Evolutionary conservation across 1,284 basidiomycete genomes (phyloP), one percentile per base, ranked within the genome.

Genomic region (Trichosporon faecale): DNA sequence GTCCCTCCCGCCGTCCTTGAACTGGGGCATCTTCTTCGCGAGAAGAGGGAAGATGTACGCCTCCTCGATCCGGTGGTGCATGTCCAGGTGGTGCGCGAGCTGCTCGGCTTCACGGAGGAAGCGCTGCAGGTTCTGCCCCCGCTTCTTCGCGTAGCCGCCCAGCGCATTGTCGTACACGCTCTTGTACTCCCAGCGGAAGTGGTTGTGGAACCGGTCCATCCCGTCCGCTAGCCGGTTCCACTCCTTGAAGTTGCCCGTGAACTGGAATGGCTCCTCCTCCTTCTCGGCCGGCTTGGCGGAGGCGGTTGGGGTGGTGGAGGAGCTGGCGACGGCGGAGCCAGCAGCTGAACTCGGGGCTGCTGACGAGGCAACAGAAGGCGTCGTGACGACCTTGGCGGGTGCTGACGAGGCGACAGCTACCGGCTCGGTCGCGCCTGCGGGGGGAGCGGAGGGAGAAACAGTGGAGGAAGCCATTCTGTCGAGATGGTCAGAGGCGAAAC

Each of bases 31-130:
- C 69, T 85, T 85, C 77, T 86, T 86, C 0, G 86, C 89, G 6
- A 91, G 84, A 3, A 88, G 77, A 0, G 90, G 90, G 82, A 91
- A 91, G 67, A 91, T 84, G 75, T 88, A 85, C 27, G 84, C 73
- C 74, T 84, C 82, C 75, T 83, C 71, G 74, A 89, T 89, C 4
- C 86, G 87, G 79, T 91, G 90, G 77, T 91, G 90, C 79, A 87
- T 85, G 12, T 87, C 89, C 46, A 91, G 82, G 72, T 89, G 86
- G 37, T 83, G 78, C 44, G 85, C 85, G 49, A 89, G 82, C 18
- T 83, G 76, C 63, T 81, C 78, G 0, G 86, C 85, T 60, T 83
- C 83, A 29, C 85, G 77, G 8, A 89, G 77, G 76, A 87, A 89
- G 27, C 79, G 73, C 3, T 77, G 67, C 2, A 89, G 80, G 0